Evolutionary conservation across 345 rosid species (phyloP).

Genomic region (Camelina sativa): DNA sequence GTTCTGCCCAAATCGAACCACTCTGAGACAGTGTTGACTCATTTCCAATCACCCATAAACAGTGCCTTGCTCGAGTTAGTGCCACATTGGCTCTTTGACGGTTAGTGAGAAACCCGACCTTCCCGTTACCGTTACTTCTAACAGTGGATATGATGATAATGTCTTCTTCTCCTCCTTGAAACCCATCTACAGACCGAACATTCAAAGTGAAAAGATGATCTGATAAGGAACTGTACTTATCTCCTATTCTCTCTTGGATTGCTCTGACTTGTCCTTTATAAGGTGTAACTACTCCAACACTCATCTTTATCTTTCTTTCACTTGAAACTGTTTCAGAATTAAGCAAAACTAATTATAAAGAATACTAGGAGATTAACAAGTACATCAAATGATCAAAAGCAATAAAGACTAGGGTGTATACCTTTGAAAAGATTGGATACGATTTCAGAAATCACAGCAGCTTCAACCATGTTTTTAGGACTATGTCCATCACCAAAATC

Average conservation of each 20-base stretch:
- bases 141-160: slow-evolving; percentile 52
- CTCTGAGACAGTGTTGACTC: slow-evolving; percentile 42
- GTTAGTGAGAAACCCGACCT: slow-evolving; percentile 45
- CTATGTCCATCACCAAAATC: slow-evolving; percentile 9
- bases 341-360: neutral
- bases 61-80: slow-evolving; percentile 46
- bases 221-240: slow-evolving; percentile 5
- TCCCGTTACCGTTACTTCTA: slow-evolving; percentile 44
- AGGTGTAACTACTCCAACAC: slow-evolving; percentile 52
- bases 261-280: slow-evolving; percentile 51
- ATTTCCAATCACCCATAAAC: slow-evolving; percentile 54
- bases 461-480: slow-evolving; percentile 3
- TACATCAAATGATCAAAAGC: neutral
- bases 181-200: slow-evolving; percentile 50
- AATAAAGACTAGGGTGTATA: neutral
- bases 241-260: slow-evolving; percentile 40
- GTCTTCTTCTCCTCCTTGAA: slow-evolving; percentile 57
- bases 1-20: slow-evolving; percentile 43
- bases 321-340: neutral
- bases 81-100: slow-evolving; percentile 46
- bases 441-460: neutral
- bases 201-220: slow-evolving; percentile 32
- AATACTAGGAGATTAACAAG: neutral
- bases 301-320: slow-evolving; percentile 29
- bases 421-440: slow-evolving; percentile 46